phyloP scores from a whole-genome alignment of 441 rosid species.

The Jatropha multifida region DNA sequence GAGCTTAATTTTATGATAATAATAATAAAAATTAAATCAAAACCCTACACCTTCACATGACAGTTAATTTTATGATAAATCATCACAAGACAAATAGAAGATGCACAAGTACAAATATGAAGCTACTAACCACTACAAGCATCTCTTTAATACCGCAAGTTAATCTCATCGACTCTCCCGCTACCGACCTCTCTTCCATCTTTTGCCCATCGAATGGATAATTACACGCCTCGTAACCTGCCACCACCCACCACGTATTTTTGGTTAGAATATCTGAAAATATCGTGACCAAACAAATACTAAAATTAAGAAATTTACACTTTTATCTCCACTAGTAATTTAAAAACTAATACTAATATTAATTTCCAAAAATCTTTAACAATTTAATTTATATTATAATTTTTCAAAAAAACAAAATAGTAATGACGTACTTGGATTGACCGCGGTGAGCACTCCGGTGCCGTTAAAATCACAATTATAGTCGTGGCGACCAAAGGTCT shows the following conservation, averaged over 20 bases:
- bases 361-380: too few species aligned
- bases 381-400: too few species aligned
- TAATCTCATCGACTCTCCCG: slow-evolving; percentile 18
- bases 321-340: too few species aligned
- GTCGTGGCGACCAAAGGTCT: slow-evolving; percentile 43
- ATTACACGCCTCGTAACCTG: slow-evolving; percentile 53
- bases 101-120: slow-evolving; percentile 4
- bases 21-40: too few species aligned
- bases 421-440: slow-evolving; percentile 48
- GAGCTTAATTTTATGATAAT: too few species aligned
- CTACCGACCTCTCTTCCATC: slow-evolving; percentile 27
- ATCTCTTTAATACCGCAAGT: not conserved
- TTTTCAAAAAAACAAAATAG: not conserved
- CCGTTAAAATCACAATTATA: slow-evolving; percentile 50
- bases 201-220: slow-evolving; percentile 27
- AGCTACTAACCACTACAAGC: not conserved
- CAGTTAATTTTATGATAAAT: not conserved
- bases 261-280: too few species aligned
- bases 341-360: too few species aligned
- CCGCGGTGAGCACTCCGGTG: slow-evolving; percentile 46
- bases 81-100: slow-evolving; percentile 1
- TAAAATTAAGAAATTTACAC: too few species aligned
- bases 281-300: too few species aligned
- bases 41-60: too few species aligned
- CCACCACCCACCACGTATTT: not conserved